A percentile compares a stretch with the other conserved stretches of the same genome.
phyloP scores from a whole-genome alignment of 1,284 basidiomycete species.

The Spongiforma sp. region DNA sequence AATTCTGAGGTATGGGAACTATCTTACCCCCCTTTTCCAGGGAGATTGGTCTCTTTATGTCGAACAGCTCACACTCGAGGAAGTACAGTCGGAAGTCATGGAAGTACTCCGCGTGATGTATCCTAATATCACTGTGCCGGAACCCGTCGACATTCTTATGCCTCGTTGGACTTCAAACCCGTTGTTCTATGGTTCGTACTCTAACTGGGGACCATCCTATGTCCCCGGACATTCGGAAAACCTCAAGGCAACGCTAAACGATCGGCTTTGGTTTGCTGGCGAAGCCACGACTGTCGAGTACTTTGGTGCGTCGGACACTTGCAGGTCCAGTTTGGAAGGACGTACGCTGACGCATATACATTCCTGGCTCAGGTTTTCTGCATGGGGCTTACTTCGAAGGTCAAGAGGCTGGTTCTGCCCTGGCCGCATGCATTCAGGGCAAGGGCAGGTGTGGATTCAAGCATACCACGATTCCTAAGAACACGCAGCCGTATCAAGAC shows the following conservation, averaged over 20 bases:
- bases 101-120: conserved; percentile 62
- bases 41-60: conserved; percentile 49
- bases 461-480: conserved; percentile 34
- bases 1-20: background rate
- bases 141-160: conserved; percentile 60
- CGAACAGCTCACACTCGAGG: conserved; percentile 24
- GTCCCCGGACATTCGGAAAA: conserved; percentile 56
- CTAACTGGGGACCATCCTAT: conserved; percentile 69
- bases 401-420: conserved; percentile 36
- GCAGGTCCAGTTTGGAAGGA: background rate
- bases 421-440: conserved; percentile 46
- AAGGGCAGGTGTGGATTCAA: conserved; percentile 34
- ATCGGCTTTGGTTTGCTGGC: conserved; percentile 64
- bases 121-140: conserved; percentile 55
- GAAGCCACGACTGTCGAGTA: conserved; percentile 64
- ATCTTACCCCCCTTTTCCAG: background rate
- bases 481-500: conserved; percentile 25
- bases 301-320: conserved; percentile 48
- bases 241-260: conserved; percentile 53
- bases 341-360: background rate
- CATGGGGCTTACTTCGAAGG: conserved; percentile 55
- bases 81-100: conserved; percentile 59
- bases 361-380: conserved; percentile 41
- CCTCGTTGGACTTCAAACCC: conserved; percentile 62
- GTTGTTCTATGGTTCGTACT: conserved; percentile 68